These are phyloP conservation scores for Moesziomyces parantarcticus DNA, from an alignment of 1,284 basidiomycete species.

Conservation along the genomic window DNA sequence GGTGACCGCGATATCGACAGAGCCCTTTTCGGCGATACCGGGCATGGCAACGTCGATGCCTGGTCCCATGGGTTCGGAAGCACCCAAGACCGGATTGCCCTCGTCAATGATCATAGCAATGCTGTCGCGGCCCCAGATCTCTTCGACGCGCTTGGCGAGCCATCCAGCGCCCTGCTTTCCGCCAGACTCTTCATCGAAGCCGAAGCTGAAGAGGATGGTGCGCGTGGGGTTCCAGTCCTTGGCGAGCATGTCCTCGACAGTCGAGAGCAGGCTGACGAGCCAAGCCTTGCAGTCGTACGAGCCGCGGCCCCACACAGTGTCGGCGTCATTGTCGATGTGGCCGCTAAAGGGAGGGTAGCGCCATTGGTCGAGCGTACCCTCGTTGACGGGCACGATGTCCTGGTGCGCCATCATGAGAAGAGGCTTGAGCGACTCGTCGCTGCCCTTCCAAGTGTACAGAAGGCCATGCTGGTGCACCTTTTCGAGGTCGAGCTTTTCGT, in stretches of 20 bases:
- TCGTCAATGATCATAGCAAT: slow-evolving; percentile 64
- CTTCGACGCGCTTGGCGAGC: slow-evolving; percentile 45
- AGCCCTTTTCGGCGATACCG: slow-evolving; percentile 76
- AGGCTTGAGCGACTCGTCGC: slow-evolving; percentile 74
- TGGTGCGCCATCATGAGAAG: slow-evolving; percentile 73
- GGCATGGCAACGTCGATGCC: slow-evolving; percentile 68
- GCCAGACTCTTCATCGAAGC: slow-evolving; percentile 77
- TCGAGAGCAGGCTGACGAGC: slow-evolving; percentile 70
- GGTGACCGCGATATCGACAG: slow-evolving; percentile 67
- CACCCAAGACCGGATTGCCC: slow-evolving; percentile 48
- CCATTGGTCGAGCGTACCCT: slow-evolving; percentile 71
- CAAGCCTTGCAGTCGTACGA: slow-evolving; percentile 68
- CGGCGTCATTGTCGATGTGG: slow-evolving; percentile 68
- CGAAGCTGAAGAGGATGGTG: slow-evolving; percentile 74
- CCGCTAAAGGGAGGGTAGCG: slow-evolving; percentile 71
- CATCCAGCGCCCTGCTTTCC: slow-evolving; percentile 60
- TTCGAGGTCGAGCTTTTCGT: slow-evolving; percentile 39
- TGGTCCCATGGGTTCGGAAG: slow-evolving; percentile 28
- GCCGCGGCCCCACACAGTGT: slow-evolving; percentile 71
- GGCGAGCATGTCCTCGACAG: slow-evolving; percentile 71
- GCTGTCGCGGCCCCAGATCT: slow-evolving; percentile 54
- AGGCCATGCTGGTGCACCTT: slow-evolving; percentile 76
- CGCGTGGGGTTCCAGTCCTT: slow-evolving; percentile 68
- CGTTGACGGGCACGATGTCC: slow-evolving; percentile 72
- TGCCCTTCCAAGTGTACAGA: slow-evolving; percentile 76